Base-by-base conservation (phyloP, 805 yeast genomes). In the Hermanozyma aechmeae region DNA sequence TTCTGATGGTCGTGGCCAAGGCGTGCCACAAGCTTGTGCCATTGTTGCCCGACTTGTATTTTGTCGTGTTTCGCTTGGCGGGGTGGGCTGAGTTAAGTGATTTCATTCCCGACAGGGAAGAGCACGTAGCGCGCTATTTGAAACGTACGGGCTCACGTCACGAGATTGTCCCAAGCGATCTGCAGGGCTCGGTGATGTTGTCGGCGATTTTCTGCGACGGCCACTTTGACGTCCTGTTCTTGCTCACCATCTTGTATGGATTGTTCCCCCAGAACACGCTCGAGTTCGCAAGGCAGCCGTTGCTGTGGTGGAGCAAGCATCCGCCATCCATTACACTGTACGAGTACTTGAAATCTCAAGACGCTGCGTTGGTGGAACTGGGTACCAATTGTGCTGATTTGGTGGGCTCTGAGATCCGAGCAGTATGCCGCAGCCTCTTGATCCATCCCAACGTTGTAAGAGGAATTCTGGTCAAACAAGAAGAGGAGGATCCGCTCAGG, bases 201-300 rank as follows among this genome's bases (percentile, higher is more conserved):
- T 27, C 23, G 15, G 42, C 27, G 35, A 29, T 30, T 29, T 34
- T 9, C 16, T 51, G 58, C 10, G 41, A 39, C 15, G 37, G 45
- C 14, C 41, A 42, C 13, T 40, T 51, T 23, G 48, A 56, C 28
- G 35, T 53, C 25, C 48, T 46, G 27, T 51, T 62, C 25, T 43
- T 72, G n/a, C 62, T 61, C 29, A 62, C 72, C 1, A 48, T 72
- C 15, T 43, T 76, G 1, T 77, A 77, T 38, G 82, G 79, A 0
- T 45, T 76, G 9, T 76, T 62, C 34, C 82, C 83, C 0, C 45
- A 61, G 14, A 69, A 69, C 35, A 50, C 74, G 4, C 40, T 63
- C 15, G 38, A 45, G 5, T 75, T 70, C 40, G 37, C 64, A 13
- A 52, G 58, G 13, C 46, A 51, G 24, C 74, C 81, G 4, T 34